phyloP scores from a whole-genome alignment of 768 basidiomycete species.

The Russula vinacea region DNA sequence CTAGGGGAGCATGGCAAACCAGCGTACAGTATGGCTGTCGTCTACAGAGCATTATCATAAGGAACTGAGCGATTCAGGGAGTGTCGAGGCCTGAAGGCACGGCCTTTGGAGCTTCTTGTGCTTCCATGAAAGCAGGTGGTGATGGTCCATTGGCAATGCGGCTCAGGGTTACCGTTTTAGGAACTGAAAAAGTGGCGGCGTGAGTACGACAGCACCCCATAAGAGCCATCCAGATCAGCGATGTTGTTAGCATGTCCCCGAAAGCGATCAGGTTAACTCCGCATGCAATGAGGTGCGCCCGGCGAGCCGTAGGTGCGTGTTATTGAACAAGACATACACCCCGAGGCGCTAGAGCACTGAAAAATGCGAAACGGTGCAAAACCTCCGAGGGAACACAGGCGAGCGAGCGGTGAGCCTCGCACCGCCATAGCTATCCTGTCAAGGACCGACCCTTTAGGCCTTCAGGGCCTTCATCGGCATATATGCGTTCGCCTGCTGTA shows the following conservation, averaged over 20 bases:
- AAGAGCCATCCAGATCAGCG: conserved; percentile 9
- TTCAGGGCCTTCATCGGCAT: too few species aligned
- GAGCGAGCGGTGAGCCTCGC: neutral
- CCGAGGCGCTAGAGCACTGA: neutral
- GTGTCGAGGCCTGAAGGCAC: conserved; percentile 8
- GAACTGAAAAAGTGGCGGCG: neutral
- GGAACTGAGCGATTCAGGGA: neutral
- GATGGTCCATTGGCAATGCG: conserved; percentile 2
- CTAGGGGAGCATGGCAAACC: neutral
- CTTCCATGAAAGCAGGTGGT: conserved; percentile 12
- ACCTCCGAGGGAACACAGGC: neutral
- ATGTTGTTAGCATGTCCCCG: conserved; percentile 12
- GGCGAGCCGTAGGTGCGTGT: conserved; percentile 18
- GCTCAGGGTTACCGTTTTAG: conserved; percentile 23
- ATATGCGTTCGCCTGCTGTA: neutral
- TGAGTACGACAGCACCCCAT: conserved; percentile 6
- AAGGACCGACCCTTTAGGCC: neutral
- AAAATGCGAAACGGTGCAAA: neutral
- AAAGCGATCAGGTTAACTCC: conserved; percentile 9
- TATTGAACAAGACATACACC: neutral
- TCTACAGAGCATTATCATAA: neutral
- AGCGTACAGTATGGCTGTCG: neutral
- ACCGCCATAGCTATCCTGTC: neutral
- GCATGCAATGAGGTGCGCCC: conserved; percentile 14
- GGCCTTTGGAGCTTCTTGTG: neutral